A percentile compares a stretch with the other conserved stretches of the same genome.
Conservation (phyloP, 2,329 filamentous ascomycete species). For the Pestalotiopsis sp. region DNA sequence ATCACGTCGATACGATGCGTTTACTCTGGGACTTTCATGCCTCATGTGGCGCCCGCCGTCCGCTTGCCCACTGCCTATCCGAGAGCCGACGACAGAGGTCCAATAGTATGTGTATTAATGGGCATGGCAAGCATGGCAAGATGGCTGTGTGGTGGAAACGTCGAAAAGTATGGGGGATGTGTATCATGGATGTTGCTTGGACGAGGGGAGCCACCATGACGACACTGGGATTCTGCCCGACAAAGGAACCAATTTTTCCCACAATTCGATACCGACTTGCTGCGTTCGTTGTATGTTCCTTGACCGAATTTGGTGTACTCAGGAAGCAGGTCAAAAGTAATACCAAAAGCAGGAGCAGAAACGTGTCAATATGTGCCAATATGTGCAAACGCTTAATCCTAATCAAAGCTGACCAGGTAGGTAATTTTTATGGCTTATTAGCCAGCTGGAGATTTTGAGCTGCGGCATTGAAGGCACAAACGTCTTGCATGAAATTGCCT, state of each 20-base stretch:
- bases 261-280: background rate
- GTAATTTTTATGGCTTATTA: background rate
- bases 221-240: background rate
- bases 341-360: background rate
- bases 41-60: no score
- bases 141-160: background rate
- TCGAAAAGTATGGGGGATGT: background rate
- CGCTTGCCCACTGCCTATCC: no score
- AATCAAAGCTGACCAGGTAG: background rate
- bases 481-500: background rate
- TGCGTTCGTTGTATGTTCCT: no score
- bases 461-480: background rate
- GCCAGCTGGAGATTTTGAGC: background rate
- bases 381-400: background rate
- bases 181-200: slow-evolving; percentile 7
- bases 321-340: background rate
- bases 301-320: background rate
- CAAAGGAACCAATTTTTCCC: background rate
- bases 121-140: no score
- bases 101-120: no score
- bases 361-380: background rate
- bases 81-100: no score
- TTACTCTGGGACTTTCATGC: no score
- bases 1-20: no score
- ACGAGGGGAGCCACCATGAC: background rate